A percentile compares a stretch with the other conserved stretches of the same genome.
These are phyloP conservation scores for Aspergillus clavatus DNA, from an alignment of 2,329 filamentous ascomycete genomes.

Conservation along the genomic window DNA sequence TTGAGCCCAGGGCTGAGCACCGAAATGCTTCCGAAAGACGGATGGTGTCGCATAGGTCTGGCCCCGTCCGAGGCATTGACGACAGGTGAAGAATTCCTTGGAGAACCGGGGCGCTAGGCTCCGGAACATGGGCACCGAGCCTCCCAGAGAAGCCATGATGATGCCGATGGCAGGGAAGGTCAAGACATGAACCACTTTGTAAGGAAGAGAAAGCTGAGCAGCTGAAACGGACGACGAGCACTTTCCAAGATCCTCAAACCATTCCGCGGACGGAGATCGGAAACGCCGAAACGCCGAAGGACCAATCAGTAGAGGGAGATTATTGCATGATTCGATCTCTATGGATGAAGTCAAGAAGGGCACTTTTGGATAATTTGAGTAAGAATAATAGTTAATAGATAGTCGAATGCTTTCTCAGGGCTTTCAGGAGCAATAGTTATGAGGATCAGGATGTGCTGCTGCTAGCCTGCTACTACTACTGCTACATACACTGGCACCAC, in stretches of 20 bases:
- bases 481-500: no score
- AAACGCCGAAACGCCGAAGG: constrained; percentile 10
- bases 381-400: no score
- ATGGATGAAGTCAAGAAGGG: not conserved
- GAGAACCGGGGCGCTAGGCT: constrained; percentile 34
- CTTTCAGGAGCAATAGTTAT: no score
- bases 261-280: constrained; percentile 6
- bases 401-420: no score
- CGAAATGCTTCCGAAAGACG: constrained; percentile 28
- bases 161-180: constrained; percentile 4
- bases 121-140: constrained; percentile 30
- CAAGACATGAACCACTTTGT: not conserved
- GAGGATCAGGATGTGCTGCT: no score
- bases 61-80: constrained; percentile 35
- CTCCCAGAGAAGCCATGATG: constrained; percentile 33
- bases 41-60: constrained; percentile 27
- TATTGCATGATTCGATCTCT: constrained; percentile 11
- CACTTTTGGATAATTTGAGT: no score
- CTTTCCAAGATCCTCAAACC: not conserved
- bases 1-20: constrained; percentile 24
- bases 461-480: no score
- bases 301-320: constrained; percentile 23
- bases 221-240: no score
- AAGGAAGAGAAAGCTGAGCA: not conserved
- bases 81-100: constrained; percentile 39